Percentiles rank a stretch among this genome's conserved stretches.
Evolutionary conservation across 2,329 filamentous ascomycete species (phyloP).

Genomic region (Ophiostoma montium): DNA sequence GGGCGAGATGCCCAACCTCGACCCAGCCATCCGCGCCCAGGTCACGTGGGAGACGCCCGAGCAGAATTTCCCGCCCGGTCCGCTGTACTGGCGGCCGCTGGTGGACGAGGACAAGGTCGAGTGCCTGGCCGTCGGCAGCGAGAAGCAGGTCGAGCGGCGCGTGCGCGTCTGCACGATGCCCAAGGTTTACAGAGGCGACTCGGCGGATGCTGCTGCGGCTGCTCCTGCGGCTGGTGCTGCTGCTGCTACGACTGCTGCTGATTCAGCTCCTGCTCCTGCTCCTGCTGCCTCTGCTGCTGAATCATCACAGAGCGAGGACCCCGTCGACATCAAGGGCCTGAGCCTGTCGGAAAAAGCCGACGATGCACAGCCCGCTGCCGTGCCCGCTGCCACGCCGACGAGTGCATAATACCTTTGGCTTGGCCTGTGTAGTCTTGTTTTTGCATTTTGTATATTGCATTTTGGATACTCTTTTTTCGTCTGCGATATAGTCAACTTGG

Average conservation of each 20-base stretch:
- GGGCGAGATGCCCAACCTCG: conserved; percentile 61
- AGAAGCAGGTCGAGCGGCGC: conserved; percentile 28
- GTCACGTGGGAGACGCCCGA: conserved; percentile 38
- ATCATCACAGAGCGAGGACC: not conserved
- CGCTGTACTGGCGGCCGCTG: conserved; percentile 41
- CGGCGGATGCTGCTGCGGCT: not conserved
- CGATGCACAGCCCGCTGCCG: not conserved
- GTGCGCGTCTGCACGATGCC: conserved; percentile 38
- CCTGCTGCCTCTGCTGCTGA: conserved; percentile 2
- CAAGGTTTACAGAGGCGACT: conserved; percentile 22
- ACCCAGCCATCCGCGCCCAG: conserved; percentile 40
- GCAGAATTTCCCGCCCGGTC: conserved; percentile 40
- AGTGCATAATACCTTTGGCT: not conserved
- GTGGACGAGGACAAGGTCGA: conserved; percentile 31
- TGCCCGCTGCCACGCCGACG: not conserved
- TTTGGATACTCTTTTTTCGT: not conserved
- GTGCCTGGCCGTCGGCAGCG: conserved; percentile 38
- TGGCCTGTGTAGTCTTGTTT: not conserved
- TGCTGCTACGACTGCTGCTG: not conserved
- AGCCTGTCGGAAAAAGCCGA: conserved; percentile 9
- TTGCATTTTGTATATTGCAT: not conserved
- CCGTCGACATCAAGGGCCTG: conserved; percentile 5
- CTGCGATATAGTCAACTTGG: not conserved
- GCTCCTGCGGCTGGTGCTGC: not conserved
- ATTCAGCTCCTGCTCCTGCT: not conserved